These are phyloP conservation scores for Paraglomus brasilianum DNA, from an alignment of 192 early-diverging fungal species.

Conservation along the genomic window DNA sequence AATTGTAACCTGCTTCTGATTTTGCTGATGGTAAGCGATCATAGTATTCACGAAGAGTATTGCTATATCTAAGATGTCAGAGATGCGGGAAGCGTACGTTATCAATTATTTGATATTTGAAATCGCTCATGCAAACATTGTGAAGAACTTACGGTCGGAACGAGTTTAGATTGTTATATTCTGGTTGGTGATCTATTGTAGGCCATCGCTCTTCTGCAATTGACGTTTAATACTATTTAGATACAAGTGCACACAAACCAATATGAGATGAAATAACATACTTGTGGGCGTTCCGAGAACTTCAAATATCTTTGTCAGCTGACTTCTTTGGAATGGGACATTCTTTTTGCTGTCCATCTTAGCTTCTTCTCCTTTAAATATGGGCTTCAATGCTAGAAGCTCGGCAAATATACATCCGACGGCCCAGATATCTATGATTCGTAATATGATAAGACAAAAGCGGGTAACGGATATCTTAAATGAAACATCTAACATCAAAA, in stretches of 20 bases:
- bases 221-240: not conserved
- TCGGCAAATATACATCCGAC: constrained; percentile 96
- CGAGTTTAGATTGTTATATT: constrained; percentile 58
- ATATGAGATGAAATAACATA: constrained; percentile 32
- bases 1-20: constrained; percentile 59
- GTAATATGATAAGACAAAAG: not conserved
- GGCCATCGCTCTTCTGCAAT: constrained; percentile 73
- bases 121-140: too few species aligned
- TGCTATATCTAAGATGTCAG: constrained; percentile 29
- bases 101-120: too few species aligned
- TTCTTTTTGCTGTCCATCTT: constrained; percentile 81
- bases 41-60: constrained; percentile 33
- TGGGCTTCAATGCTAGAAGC: constrained; percentile 74
- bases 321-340: constrained; percentile 82
- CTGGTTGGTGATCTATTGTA: constrained; percentile 68
- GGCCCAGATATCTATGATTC: constrained; percentile 63
- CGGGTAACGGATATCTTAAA: not conserved
- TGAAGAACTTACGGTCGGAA: constrained; percentile 57
- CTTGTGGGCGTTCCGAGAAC: constrained; percentile 85
- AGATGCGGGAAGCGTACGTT: not conserved
- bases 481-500: not conserved
- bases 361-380: constrained; percentile 90
- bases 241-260: not conserved
- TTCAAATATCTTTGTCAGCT: constrained; percentile 81
- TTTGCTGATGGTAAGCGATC: constrained; percentile 41